phyloP scores from a whole-genome alignment of 208 protist genomes.

The Leptomonas pyrrhocoris region DNA sequence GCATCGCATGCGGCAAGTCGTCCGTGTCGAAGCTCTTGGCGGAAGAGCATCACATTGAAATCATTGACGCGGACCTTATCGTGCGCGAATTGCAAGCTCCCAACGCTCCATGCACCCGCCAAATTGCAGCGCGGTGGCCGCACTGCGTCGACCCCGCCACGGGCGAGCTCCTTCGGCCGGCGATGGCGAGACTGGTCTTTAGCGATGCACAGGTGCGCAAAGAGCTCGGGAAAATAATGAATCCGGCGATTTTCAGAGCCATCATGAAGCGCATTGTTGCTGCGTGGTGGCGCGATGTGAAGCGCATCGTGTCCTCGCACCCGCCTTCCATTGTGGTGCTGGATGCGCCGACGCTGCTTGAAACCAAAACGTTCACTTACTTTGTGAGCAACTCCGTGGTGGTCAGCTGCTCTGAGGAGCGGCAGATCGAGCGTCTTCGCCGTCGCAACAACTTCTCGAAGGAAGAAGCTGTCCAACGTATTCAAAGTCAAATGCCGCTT shows the following conservation, averaged over 20 bases:
- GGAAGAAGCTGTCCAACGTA: conserved; percentile 62
- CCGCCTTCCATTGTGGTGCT: conserved; percentile 64
- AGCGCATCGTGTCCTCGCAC: conserved; percentile 13
- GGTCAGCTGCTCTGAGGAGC: conserved; percentile 62
- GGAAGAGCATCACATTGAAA: conserved; percentile 53
- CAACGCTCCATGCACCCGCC: conserved; percentile 51
- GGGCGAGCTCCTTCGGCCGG: conserved; percentile 66
- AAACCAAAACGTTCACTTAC: conserved; percentile 78
- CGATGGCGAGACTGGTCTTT: conserved; percentile 82
- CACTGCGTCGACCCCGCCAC: conserved; percentile 62
- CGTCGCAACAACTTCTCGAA: conserved; percentile 51
- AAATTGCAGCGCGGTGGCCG: conserved; percentile 77
- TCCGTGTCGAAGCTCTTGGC: conserved; percentile 68
- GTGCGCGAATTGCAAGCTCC: conserved; percentile 81
- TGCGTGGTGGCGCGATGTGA: conserved; percentile 64
- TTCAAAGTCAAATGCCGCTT: conserved; percentile 82
- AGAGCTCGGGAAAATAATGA: conserved; percentile 78
- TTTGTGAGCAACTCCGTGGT: conserved; percentile 74
- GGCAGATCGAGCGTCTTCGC: conserved; percentile 68
- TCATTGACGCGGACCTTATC: conserved; percentile 85
- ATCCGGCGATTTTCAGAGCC: conserved; percentile 71
- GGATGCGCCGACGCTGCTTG: conserved; percentile 88
- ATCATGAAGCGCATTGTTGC: conserved; percentile 58
- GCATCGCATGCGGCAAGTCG: conserved; percentile 93
- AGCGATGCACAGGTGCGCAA: conserved; percentile 53